A percentile compares a stretch with the other conserved stretches of the same genome.
These are phyloP conservation scores for Boeremia lycopersici DNA, from an alignment of 2,329 filamentous ascomycete genomes.

Conservation along the genomic window DNA sequence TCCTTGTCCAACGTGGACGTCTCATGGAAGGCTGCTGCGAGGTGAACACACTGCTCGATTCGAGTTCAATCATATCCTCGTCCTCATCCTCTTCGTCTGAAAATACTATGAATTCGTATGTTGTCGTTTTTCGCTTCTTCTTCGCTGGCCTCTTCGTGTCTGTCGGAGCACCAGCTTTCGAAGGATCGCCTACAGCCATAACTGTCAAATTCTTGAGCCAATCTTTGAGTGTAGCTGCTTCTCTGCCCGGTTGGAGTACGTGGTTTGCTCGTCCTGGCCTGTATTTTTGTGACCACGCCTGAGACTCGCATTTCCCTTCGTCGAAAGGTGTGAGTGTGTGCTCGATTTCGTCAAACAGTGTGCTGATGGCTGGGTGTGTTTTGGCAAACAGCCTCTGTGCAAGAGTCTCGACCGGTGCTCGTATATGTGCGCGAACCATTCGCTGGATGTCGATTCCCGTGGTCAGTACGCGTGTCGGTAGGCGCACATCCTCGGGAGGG, in stretches of 20 bases:
- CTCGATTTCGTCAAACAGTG: conserved; percentile 65
- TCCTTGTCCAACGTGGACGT: conserved; percentile 44
- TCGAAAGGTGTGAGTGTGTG: conserved; percentile 79
- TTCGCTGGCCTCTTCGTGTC: conserved; percentile 36
- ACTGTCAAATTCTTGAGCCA: conserved; percentile 83
- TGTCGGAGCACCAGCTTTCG: conserved; percentile 22
- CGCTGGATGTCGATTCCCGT: conserved; percentile 49
- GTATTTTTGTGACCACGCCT: conserved; percentile 84
- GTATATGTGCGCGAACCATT: conserved; percentile 39
- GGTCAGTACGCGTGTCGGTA: conserved; percentile 46
- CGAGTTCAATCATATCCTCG: conserved; percentile 66
- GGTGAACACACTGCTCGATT: conserved; percentile 68
- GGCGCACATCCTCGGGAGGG: conserved; percentile 33
- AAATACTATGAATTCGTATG: conserved; percentile 47
- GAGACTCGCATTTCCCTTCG: conserved; percentile 72
- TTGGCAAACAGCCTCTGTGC: conserved; percentile 2
- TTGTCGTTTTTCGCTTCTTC: conserved; percentile 68
- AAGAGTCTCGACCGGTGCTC: conserved; percentile 15
- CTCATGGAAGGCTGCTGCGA: conserved; percentile 43
- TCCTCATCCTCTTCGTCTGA: conserved; percentile 40
- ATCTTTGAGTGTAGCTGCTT: conserved; percentile 73
- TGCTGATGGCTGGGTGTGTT: conserved; percentile 64
- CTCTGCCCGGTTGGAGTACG: conserved; percentile 75
- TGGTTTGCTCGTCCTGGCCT: conserved; percentile 71
- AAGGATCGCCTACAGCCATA: conserved; percentile 67